Percentiles rank a stretch among this genome's conserved stretches.
phyloP scores from a whole-genome alignment of 305 asterid species.

The Fraxinus greggii region DNA sequence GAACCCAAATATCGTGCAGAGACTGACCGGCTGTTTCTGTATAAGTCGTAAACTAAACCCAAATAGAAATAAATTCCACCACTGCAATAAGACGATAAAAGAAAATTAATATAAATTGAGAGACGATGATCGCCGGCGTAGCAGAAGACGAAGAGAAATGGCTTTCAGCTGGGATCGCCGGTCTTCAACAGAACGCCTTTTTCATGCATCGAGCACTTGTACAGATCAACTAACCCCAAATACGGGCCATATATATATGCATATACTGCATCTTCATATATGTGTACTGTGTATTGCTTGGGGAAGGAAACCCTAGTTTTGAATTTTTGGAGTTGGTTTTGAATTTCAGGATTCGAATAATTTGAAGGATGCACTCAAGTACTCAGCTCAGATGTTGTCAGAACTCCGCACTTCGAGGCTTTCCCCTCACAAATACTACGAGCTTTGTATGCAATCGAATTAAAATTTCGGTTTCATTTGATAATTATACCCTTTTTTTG shows the following conservation, averaged over 20 bases:
- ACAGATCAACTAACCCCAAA: constrained; percentile 15
- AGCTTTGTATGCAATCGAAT: constrained; percentile 63
- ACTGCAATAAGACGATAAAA: not conserved
- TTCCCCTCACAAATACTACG: constrained; percentile 96
- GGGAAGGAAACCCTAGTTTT: constrained; percentile 52
- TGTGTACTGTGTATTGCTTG: constrained; percentile 15
- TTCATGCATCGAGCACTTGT: constrained; percentile 98
- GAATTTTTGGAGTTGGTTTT: constrained; percentile 23
- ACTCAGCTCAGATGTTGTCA: constrained; percentile 97
- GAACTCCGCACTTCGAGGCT: constrained; percentile 97
- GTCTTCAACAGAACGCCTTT: constrained; percentile 96
- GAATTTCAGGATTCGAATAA: constrained; percentile 73
- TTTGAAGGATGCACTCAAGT: constrained; percentile 93
- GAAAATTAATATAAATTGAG: not conserved
- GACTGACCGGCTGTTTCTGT: not conserved
- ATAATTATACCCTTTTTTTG: not conserved
- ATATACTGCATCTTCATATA: not conserved
- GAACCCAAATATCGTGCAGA: not conserved
- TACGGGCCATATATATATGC: not conserved
- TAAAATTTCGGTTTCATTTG: constrained; percentile 12
- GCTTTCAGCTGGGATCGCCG: constrained; percentile 95
- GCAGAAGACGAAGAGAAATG: constrained; percentile 94
- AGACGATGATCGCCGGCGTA: constrained; percentile 62
- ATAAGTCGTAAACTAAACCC: not conserved
- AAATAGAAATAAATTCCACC: not conserved